Base-by-base conservation (phyloP, 2,329 filamentous ascomycete genomes). In the Neopestalotiopsis rosae region DNA sequence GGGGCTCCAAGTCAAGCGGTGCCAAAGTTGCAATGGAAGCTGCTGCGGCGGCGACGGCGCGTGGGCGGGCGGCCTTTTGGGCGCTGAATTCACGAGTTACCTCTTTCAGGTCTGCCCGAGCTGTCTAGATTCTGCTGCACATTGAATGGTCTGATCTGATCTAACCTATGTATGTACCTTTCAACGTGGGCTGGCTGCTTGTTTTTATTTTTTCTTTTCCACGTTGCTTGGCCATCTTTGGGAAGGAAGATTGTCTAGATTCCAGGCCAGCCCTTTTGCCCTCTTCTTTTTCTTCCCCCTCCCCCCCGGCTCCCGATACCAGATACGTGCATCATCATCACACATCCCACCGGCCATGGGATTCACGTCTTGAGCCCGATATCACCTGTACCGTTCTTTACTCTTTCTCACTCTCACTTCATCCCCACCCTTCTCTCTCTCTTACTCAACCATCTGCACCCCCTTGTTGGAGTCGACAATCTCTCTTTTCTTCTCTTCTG, bases 311-410 rank as follows among this genome's bases (percentile, higher is more conserved):
- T 17, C 45, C 45, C 45, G 17, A 7, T 6, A 52, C 17, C 20
- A 7, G 45, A 52, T 52, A 52, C 14, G 45, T 52, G n/a, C 45
- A 20, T 52, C 45, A 52, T 52, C 45, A 52, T 52, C 45, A 52
- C 45, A 52, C n/a, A 52, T 52, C 45, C 45, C 45, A 52, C 45
- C 45, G 45, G 45, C 45, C 45, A 52, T 52, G 45, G 45, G 45
- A 52, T 52, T 52, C 45, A 52, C 45, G 45, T n/a, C n/a, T 52
- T 52, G 45, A 52, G 45, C 45, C n/a, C 45, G n/a, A 52, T 52
- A 52, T 52, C 45, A 20, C 45, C n/a, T 52, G 45, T 52, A 20
- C 45, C 45, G 45, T 52, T 52, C 45, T 52, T 52, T 52, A 52
- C 45, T 52, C 45, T 20, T 45, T 52, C 45, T 52, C 45, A 52